Percentiles rank a stretch among this genome's conserved stretches.
These are phyloP conservation scores for Platismatia glauca DNA, from an alignment of 495 filamentous ascomycete genomes.

Conservation along the genomic window DNA sequence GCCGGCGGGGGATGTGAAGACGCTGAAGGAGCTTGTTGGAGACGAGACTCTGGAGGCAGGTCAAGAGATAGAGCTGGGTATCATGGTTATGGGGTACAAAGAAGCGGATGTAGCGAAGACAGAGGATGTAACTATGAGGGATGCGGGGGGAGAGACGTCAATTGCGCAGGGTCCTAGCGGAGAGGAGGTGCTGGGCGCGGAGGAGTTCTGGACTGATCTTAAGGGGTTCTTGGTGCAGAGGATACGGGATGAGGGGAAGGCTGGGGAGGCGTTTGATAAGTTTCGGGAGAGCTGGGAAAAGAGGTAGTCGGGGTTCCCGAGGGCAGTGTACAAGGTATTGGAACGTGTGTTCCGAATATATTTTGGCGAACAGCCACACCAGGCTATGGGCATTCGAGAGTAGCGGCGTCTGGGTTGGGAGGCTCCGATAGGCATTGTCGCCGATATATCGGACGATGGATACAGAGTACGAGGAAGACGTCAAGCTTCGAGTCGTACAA, in stretches of 20 bases:
- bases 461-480: background rate
- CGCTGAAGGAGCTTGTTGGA: slow-evolving; percentile 41
- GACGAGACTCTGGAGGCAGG: slow-evolving; percentile 42
- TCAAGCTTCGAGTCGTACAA: background rate
- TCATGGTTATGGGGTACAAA: slow-evolving; percentile 64
- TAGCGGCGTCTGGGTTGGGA: background rate
- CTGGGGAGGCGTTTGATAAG: slow-evolving; percentile 50
- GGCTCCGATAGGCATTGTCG: background rate
- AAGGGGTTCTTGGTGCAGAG: slow-evolving; percentile 70
- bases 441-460: background rate
- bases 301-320: background rate
- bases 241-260: slow-evolving; percentile 61
- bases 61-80: slow-evolving; percentile 56
- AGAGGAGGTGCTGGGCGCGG: slow-evolving; percentile 50
- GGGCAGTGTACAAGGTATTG: background rate
- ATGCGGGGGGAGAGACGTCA: slow-evolving; percentile 26
- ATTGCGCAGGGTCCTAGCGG: slow-evolving; percentile 49
- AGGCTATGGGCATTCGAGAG: background rate
- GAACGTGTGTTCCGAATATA: background rate
- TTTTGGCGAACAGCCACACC: background rate
- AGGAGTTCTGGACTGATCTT: slow-evolving; percentile 83
- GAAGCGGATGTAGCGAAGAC: slow-evolving; percentile 27
- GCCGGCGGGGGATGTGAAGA: slow-evolving; percentile 64
- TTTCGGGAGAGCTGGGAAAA: slow-evolving; percentile 64
- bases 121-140: slow-evolving; percentile 21